Percentiles rank a stretch among this genome's conserved stretches.
phyloP scores from a whole-genome alignment of 2,329 filamentous ascomycete species.

The Clonostachys byssicola region DNA sequence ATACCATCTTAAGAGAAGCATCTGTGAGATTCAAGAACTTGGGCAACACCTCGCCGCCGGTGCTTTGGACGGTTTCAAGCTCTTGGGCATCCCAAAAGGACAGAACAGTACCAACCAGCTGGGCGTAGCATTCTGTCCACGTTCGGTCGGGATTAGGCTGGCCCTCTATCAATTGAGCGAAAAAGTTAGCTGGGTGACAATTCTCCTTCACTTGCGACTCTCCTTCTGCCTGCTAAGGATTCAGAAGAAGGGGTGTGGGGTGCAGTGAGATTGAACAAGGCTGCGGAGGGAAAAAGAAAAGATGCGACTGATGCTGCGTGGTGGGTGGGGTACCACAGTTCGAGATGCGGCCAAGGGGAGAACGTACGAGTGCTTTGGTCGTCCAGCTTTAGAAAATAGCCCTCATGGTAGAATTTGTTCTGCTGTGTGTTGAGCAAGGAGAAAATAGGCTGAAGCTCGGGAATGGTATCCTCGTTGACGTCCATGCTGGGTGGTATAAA shows the following conservation, averaged over 20 bases:
- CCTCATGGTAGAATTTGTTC: slow-evolving; percentile 96
- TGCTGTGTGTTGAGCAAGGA: slow-evolving; percentile 89
- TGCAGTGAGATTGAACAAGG: no score
- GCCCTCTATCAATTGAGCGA: slow-evolving; percentile 57
- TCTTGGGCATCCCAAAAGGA: slow-evolving; percentile 95
- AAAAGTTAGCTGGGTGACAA: not conserved
- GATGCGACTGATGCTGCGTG: no score
- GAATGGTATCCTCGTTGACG: slow-evolving; percentile 77
- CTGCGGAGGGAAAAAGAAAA: no score
- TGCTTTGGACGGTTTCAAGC: slow-evolving; percentile 77
- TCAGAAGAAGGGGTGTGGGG: slow-evolving; percentile 4
- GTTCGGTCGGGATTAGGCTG: slow-evolving; percentile 79
- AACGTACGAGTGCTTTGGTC: slow-evolving; percentile 84
- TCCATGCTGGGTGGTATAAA: slow-evolving; percentile 87
- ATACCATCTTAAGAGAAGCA: slow-evolving; percentile 96
- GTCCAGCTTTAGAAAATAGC: slow-evolving; percentile 94
- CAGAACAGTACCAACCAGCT: slow-evolving; percentile 90
- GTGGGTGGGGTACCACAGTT: not conserved
- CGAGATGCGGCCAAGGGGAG: slow-evolving; percentile 1
- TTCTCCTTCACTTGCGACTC: not conserved
- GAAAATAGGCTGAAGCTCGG: slow-evolving; percentile 92
- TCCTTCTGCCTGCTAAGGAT: not conserved
- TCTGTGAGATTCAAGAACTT: slow-evolving; percentile 97
- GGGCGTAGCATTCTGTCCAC: slow-evolving; percentile 96
- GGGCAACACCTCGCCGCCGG: slow-evolving; percentile 75